Conservation (phyloP, 148 eudicot genomes). For the Rhododendron williamsianum region DNA sequence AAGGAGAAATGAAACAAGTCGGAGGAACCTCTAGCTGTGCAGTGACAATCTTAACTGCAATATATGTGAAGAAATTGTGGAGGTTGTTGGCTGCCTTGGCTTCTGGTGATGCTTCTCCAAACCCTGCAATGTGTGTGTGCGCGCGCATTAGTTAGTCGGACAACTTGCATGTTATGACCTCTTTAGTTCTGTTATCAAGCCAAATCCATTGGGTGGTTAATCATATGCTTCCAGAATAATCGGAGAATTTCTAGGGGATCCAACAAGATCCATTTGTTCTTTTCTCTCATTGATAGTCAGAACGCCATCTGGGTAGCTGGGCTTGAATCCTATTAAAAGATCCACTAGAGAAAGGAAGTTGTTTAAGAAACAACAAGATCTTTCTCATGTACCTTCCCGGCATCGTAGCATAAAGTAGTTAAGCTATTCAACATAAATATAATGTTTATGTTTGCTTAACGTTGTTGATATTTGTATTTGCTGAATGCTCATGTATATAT, state of each 20-base stretch:
- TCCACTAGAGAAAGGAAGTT: not conserved
- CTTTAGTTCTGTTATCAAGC: not conserved
- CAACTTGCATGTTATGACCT: not conserved
- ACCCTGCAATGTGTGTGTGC: constrained; percentile 42
- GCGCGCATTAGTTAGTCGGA: not conserved
- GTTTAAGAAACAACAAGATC: not conserved
- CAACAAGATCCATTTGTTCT: not conserved
- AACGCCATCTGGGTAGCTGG: not conserved
- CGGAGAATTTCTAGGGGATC: not conserved
- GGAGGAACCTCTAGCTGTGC: constrained; percentile 79
- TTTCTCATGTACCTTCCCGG: not conserved
- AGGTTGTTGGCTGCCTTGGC: constrained; percentile 77
- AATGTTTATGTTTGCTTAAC: not conserved
- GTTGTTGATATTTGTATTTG: not conserved
- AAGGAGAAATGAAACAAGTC: not conserved
- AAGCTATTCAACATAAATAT: not conserved
- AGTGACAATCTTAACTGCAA: constrained; percentile 75
- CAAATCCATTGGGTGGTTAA: not conserved
- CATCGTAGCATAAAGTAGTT: not conserved
- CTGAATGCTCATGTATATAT: not conserved
- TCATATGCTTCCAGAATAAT: not conserved
- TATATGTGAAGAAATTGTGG: constrained; percentile 76
- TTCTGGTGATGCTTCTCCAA: constrained; percentile 94
- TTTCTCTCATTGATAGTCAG: not conserved
- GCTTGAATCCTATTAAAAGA: not conserved